phyloP scores from a whole-genome alignment of 371 early-diverging fungal genomes.

The Amoeboaphelidium occidentale region DNA sequence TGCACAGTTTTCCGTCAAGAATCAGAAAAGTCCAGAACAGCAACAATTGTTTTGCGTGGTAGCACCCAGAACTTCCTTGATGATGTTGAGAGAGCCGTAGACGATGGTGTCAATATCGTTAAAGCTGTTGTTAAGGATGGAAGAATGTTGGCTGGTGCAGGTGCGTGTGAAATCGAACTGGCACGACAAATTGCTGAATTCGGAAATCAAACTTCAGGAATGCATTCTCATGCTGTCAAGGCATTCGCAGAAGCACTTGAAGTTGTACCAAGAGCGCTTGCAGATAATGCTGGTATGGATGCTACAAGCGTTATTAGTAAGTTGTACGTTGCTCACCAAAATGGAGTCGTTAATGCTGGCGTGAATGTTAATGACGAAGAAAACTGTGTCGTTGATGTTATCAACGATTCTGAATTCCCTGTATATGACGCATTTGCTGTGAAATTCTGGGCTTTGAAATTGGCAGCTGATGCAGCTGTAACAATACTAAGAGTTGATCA shows the following conservation, averaged over 20 bases:
- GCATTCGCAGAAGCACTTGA: conserved; percentile 89
- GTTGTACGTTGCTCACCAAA: conserved; percentile 79
- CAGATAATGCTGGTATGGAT: conserved; percentile 90
- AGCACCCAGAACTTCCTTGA: conserved; percentile 92
- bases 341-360: conserved; percentile 49
- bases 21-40: conserved; percentile 40
- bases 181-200: conserved; percentile 19
- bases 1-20: conserved; percentile 84
- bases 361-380: conserved; percentile 31
- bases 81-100: conserved; percentile 91
- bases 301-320: conserved; percentile 73
- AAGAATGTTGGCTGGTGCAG: conserved; percentile 79
- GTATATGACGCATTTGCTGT: conserved; percentile 39
- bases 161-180: conserved; percentile 85
- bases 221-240: conserved; percentile 21
- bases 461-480: conserved; percentile 77
- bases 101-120: conserved; percentile 91
- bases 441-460: conserved; percentile 64
- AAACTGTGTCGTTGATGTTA: not conserved
- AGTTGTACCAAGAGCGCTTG: conserved; percentile 79
- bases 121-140: conserved; percentile 76
- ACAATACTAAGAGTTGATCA: conserved; percentile 89
- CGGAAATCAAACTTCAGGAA: conserved; percentile 7
- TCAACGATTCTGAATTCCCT: not conserved
- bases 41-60: conserved; percentile 90